A percentile compares a stretch with the other conserved stretches of the same genome.
Conservation (phyloP, 2,329 filamentous ascomycete species). For the Coniochaeta pulveracea region DNA sequence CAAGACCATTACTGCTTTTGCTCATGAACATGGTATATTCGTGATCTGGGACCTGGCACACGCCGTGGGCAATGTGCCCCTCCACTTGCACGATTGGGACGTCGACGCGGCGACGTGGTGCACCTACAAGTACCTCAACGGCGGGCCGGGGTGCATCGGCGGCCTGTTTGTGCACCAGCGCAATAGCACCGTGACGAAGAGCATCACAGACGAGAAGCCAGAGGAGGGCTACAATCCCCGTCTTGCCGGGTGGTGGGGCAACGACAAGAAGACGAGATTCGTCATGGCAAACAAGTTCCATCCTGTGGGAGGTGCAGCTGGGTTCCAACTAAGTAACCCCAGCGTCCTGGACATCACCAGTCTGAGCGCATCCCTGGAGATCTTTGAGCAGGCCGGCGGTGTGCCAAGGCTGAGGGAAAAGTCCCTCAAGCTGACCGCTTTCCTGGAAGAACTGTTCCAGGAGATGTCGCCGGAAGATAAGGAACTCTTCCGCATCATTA, state of each 20-base stretch:
- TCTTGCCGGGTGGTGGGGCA: slow-evolving; percentile 74
- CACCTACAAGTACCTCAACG: slow-evolving; percentile 74
- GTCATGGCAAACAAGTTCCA: slow-evolving; percentile 66
- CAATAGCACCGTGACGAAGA: slow-evolving; percentile 35
- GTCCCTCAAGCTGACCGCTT: slow-evolving; percentile 54
- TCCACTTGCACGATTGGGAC: slow-evolving; percentile 64
- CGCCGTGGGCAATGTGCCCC: slow-evolving; percentile 63
- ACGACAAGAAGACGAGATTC: slow-evolving; percentile 57
- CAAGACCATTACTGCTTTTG: slow-evolving; percentile 57
- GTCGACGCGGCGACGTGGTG: slow-evolving; percentile 75
- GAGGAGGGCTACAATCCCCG: slow-evolving; percentile 35
- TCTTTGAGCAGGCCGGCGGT: slow-evolving; percentile 54
- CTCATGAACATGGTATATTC: slow-evolving; percentile 52
- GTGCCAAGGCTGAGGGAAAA: slow-evolving; percentile 54
- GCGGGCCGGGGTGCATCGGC: slow-evolving; percentile 63
- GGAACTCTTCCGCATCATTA: slow-evolving; percentile 46
- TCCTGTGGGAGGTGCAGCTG: slow-evolving; percentile 61
- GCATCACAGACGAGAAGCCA: slow-evolving; percentile 18
- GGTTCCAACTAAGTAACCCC: slow-evolving; percentile 69
- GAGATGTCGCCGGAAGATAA: slow-evolving; percentile 21
- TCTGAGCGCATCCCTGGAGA: slow-evolving; percentile 54
- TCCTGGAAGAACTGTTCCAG: slow-evolving; percentile 51
- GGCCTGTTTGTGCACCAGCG: slow-evolving; percentile 62
- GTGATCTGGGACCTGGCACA: slow-evolving; percentile 77
- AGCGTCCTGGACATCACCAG: slow-evolving; percentile 64